Conservation (phyloP, 164 flowering plant species). For the Stephania japonica region DNA sequence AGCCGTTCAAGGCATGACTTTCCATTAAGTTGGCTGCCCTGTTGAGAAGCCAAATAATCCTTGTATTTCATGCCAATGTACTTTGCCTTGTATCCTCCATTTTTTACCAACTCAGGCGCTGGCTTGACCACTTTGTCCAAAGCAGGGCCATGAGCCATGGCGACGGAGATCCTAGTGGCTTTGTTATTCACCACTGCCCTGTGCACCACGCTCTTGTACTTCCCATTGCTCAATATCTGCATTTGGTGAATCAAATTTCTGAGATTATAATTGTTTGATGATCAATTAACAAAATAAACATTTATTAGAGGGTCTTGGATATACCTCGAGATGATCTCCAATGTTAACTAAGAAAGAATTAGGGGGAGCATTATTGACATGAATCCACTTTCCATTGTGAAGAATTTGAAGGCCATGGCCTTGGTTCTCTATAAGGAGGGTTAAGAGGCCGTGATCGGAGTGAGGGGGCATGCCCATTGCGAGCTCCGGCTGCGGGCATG, state of each 20-base stretch:
- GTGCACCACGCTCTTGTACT: constrained; percentile 55
- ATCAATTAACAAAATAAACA: not conserved
- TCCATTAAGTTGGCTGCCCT: constrained; percentile 31
- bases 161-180: constrained; percentile 48
- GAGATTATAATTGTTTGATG: not conserved
- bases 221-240: constrained; percentile 69
- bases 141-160: constrained; percentile 41
- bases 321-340: constrained; percentile 59
- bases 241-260: not conserved
- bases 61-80: constrained; percentile 45
- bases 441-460: constrained; percentile 60
- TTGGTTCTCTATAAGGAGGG: constrained; percentile 48
- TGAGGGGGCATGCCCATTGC: constrained; percentile 66
- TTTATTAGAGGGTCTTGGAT: not conserved
- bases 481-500: constrained; percentile 58
- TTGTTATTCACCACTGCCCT: constrained; percentile 47
- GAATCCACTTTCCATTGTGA: constrained; percentile 58
- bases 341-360: constrained; percentile 52
- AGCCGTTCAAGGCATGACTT: constrained; percentile 37
- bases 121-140: constrained; percentile 43
- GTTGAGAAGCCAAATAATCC: constrained; percentile 47
- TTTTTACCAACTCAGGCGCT: constrained; percentile 20
- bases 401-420: constrained; percentile 56
- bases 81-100: not conserved
- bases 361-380: constrained; percentile 36